These are phyloP conservation scores for Linnemannia schmuckeri DNA, from an alignment of 192 early-diverging fungal genomes.

Conservation along the genomic window DNA sequence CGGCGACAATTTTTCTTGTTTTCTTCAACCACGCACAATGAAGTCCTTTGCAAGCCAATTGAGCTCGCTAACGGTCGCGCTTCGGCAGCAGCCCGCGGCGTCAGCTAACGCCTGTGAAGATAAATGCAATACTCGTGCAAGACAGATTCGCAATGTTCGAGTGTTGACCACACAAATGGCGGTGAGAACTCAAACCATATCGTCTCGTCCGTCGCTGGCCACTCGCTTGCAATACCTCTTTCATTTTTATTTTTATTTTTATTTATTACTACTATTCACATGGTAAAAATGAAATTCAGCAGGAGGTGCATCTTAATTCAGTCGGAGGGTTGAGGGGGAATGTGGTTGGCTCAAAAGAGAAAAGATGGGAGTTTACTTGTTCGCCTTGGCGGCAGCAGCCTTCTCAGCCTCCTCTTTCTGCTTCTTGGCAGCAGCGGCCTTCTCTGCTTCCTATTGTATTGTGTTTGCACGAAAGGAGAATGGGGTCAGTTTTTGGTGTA, in stretches of 20 bases:
- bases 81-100: conserved; percentile 55
- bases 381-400: conserved; percentile 11
- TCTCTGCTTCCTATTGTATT: conserved; percentile 36
- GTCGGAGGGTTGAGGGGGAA: background rate
- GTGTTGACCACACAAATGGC: background rate
- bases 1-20: background rate
- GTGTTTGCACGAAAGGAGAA: background rate
- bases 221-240: conserved; percentile 20
- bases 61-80: conserved; percentile 55
- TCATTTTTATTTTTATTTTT: background rate
- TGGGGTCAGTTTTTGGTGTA: background rate
- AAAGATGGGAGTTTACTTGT: conserved; percentile 13
- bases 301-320: background rate
- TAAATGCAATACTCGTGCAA: conserved; percentile 58
- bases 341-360: background rate
- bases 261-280: background rate
- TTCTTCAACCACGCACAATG: conserved; percentile 34
- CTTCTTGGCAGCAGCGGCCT: conserved; percentile 44
- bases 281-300: background rate
- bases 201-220: conserved; percentile 10
- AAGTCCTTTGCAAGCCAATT: conserved; percentile 45
- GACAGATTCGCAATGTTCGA: background rate
- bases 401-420: conserved; percentile 28
- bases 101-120: conserved; percentile 36
- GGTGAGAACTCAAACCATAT: conserved; percentile 1